Conservation (phyloP, 371 early-diverging fungal genomes). For the Mortierella sp. region DNA sequence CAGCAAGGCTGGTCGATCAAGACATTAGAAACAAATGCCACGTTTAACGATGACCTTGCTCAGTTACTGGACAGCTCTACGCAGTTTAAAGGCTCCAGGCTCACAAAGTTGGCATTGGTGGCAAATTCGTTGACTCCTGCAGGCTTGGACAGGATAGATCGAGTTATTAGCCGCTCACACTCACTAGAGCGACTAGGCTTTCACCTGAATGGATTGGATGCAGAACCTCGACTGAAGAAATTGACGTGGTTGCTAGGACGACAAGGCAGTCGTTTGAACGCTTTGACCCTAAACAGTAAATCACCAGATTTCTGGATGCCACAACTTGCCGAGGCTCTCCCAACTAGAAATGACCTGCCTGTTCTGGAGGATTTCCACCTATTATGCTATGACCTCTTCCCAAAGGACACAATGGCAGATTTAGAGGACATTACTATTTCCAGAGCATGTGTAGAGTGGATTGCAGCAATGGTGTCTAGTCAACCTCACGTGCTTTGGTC, state of each 20-base stretch:
- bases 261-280: background rate
- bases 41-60: constrained; percentile 15
- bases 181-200: background rate
- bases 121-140: background rate
- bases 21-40: background rate
- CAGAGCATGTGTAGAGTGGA: background rate
- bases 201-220: background rate
- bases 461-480: constrained; percentile 1
- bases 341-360: background rate
- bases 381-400: background rate
- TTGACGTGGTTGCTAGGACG: background rate
- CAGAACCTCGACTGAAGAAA: background rate
- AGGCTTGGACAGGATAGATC: constrained; percentile 4
- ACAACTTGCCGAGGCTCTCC: background rate
- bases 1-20: constrained; percentile 15
- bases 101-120: constrained; percentile 2
- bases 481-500: background rate
- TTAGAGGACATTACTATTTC: background rate
- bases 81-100: constrained; percentile 3
- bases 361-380: background rate
- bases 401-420: background rate
- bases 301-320: background rate
- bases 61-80: background rate
- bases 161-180: background rate
- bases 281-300: background rate